Conservation (phyloP, 192 early-diverging fungal species). For the Coemansia sp. region DNA sequence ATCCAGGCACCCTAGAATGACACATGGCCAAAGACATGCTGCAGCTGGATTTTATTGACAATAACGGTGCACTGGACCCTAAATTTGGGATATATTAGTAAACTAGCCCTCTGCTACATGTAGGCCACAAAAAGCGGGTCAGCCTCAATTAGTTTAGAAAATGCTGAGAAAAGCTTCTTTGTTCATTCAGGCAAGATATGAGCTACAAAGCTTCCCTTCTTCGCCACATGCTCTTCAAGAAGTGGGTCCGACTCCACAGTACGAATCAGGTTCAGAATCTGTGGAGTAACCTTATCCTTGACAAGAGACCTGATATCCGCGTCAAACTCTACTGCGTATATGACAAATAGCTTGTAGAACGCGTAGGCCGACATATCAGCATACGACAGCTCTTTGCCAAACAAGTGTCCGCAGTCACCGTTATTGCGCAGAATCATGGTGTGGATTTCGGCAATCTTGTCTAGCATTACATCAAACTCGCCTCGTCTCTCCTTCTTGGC, state of each 20-base stretch:
- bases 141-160: slow-evolving; percentile 4
- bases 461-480: slow-evolving; percentile 22
- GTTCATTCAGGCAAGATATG: neutral
- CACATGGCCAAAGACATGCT: neutral
- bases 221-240: neutral
- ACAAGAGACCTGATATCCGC: slow-evolving; percentile 3
- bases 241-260: slow-evolving; percentile 23
- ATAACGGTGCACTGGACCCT: neutral
- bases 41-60: too few relatives aligned
- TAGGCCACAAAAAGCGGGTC: slow-evolving; percentile 13
- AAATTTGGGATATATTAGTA: neutral
- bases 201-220: slow-evolving; percentile 1
- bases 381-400: slow-evolving; percentile 50
- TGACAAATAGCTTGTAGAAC: slow-evolving; percentile 21
- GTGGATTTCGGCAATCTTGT: slow-evolving; percentile 37
- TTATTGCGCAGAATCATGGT: slow-evolving; percentile 49
- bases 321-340: neutral
- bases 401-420: slow-evolving; percentile 58
- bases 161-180: too few relatives aligned
- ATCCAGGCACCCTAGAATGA: neutral
- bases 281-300: slow-evolving; percentile 24
- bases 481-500: slow-evolving; percentile 24
- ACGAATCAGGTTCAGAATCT: slow-evolving; percentile 32
- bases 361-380: slow-evolving; percentile 43
- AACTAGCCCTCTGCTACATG: neutral